Base-by-base conservation (phyloP, 257 asterid species). In the Asclepias syriaca region DNA sequence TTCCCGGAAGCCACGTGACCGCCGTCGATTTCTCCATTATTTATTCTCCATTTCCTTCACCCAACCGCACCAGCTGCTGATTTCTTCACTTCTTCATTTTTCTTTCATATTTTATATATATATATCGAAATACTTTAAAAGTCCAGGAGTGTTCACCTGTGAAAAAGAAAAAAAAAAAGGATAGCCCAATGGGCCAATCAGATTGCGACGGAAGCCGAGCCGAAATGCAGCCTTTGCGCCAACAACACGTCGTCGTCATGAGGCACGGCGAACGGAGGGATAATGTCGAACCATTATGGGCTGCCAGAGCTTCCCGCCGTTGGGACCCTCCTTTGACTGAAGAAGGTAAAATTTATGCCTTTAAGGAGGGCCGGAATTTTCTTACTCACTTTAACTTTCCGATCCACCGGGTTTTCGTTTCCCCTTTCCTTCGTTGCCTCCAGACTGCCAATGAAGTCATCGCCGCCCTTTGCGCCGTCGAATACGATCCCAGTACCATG, bases 221-320 rank as follows among this genome's bases (percentile, higher is more conserved):
- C 19, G 37, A 34, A 53, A 39, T 8, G 77, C 76, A 78, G 46
- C 82, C 66, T 10, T 50, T 53, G 54, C 54, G 46, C 78, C 96
- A 93, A 69, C 82, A 93, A 71, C 82, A 93, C 84, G 85, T 93
- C 75, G 81, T 90, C 81, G 90, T 91, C 13, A 88, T 94, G 97
- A 91, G 99, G 79, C 97, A 94, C 82, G 99, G 99, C 60, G 99
- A 94, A 71, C 71, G 99, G 77, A 37, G 86, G 15, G 99, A 94
- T 82, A 88, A 87, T 85, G 75, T 78, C 69, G 91, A 81, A 3
- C 96, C 90, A 18, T 84, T 80, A 21, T 94, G 98, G 98, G 79
- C 85, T 50, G 75, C 82, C 9, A 73, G 89, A 56, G 96, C 98
- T 3, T 75, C 85, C 6, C 84, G 96, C 10, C 96, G 96, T 9